These are phyloP conservation scores for Salvia rosmarinus DNA, from an alignment of 257 asterid species.

Conservation along the genomic window DNA sequence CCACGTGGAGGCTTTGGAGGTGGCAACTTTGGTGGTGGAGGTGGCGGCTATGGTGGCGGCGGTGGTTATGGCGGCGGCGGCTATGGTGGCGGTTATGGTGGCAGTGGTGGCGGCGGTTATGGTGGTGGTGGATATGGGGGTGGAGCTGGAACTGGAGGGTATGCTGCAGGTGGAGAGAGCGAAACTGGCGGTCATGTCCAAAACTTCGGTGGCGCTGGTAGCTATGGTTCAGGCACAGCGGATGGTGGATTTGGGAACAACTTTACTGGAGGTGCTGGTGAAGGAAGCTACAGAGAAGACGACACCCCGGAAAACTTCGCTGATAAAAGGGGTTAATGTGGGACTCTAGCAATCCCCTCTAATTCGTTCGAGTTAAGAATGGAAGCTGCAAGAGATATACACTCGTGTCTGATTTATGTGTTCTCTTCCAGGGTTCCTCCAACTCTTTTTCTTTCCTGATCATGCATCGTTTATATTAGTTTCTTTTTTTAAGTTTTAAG, in stretches of 20 bases:
- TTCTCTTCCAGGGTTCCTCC: not conserved
- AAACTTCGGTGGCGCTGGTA: conserved; percentile 42
- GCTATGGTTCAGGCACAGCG: conserved; percentile 14
- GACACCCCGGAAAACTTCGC: conserved; percentile 39
- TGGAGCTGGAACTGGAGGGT: conserved; percentile 21
- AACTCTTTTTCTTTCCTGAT: not conserved
- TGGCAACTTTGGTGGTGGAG: conserved; percentile 33
- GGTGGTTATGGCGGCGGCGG: conserved; percentile 27
- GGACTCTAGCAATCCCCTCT: not conserved
- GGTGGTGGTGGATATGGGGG: conserved; percentile 9
- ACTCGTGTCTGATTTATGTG: not conserved
- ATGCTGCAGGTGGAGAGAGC: conserved; percentile 33
- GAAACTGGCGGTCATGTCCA: conserved; percentile 29
- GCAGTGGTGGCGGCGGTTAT: conserved; percentile 17
- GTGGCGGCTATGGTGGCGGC: conserved; percentile 34
- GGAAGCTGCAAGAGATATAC: conserved; percentile 10
- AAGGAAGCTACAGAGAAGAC: conserved; percentile 34
- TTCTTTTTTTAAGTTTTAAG: not conserved
- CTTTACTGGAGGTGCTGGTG: conserved; percentile 28
- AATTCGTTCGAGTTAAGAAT: conserved; percentile 11
- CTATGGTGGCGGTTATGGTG: conserved; percentile 31
- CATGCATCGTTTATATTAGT: not conserved
- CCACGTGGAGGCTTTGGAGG: conserved; percentile 33
- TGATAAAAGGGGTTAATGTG: conserved; percentile 48
- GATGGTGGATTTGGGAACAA: not conserved